Conservation (phyloP, 768 basidiomycete genomes). For the Phanerochaete sordida region DNA sequence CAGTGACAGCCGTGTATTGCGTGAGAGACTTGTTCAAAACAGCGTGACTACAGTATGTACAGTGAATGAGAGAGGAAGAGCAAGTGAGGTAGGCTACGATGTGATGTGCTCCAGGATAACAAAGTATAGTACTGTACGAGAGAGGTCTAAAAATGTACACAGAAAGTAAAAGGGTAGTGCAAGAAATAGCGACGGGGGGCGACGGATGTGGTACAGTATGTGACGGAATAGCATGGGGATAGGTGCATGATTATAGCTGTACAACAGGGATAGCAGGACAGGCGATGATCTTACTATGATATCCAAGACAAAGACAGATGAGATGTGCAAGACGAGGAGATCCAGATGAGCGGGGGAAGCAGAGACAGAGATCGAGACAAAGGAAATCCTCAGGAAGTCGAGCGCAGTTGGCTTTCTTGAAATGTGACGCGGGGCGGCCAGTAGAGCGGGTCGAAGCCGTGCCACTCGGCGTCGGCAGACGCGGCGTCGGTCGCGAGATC, state of each 20-base stretch:
- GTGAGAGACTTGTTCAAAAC: too few relatives aligned
- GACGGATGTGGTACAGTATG: background rate
- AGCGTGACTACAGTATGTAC: background rate
- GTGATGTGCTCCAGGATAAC: background rate
- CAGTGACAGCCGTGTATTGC: too few relatives aligned
- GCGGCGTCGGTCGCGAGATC: background rate
- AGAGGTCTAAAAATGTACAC: constrained; percentile 1
- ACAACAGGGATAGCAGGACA: background rate
- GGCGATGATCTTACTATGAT: too few relatives aligned
- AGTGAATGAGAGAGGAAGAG: background rate
- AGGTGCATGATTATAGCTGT: background rate
- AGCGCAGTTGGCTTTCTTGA: constrained; percentile 7
- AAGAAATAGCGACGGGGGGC: background rate
- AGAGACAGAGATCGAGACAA: background rate
- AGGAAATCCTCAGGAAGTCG: background rate
- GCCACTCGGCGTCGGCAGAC: background rate
- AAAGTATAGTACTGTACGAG: background rate
- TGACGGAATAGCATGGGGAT: background rate
- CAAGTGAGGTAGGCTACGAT: background rate
- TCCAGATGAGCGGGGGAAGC: background rate
- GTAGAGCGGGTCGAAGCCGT: background rate
- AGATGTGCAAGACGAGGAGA: background rate
- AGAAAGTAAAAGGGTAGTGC: background rate
- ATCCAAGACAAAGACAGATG: background rate
- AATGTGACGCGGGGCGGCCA: constrained; percentile 3